Conservation (phyloP, 257 asterid species). For the Paulownia fortunei region DNA sequence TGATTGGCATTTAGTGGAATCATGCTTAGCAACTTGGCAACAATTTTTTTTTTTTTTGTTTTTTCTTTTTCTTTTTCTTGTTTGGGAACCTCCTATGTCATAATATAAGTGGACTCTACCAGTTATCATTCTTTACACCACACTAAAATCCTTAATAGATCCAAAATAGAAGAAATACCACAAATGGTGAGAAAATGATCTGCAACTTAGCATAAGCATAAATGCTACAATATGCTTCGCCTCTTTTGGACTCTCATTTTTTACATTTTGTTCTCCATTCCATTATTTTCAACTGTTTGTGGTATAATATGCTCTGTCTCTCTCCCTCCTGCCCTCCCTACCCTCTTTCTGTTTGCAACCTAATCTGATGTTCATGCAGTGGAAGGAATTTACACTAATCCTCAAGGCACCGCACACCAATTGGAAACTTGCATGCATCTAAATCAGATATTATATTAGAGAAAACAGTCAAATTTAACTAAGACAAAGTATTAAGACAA, state of each 20-base stretch:
- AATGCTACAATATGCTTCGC: not conserved
- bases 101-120: not conserved
- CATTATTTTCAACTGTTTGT: not conserved
- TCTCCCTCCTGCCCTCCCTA: not conserved
- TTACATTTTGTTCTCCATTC: not conserved
- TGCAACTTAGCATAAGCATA: not conserved
- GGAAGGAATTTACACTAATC: not conserved
- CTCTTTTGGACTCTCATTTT: not conserved
- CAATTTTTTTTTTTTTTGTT: not conserved
- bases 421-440: not conserved
- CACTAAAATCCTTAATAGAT: not conserved
- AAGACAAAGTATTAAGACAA: not conserved
- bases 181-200: not conserved
- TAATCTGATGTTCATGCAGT: not conserved
- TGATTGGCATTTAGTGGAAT: too few species aligned
- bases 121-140: not conserved
- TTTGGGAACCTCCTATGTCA: too few species aligned
- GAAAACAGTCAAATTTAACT: not conserved
- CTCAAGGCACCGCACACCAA: not conserved
- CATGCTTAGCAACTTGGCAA: not conserved
- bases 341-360: not conserved
- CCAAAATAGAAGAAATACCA: not conserved
- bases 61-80: too few species aligned
- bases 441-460: constrained; percentile 12
- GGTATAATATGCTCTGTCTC: not conserved